Conservation (phyloP, 768 basidiomycete genomes). For the Mycena leptocephala region DNA sequence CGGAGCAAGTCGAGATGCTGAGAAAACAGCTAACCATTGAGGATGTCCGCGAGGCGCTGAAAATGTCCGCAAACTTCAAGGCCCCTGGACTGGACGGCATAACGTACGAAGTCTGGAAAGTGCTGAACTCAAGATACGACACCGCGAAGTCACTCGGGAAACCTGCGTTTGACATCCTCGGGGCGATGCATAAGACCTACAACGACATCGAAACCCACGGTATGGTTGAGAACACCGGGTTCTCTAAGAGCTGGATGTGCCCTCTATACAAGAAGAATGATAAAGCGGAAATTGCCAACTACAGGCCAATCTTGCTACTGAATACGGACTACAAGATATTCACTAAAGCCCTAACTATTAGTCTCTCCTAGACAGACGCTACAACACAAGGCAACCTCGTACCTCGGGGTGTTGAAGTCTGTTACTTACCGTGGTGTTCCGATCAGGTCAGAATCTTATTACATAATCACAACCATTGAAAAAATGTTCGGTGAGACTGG, state of each 20-base stretch:
- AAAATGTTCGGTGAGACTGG: too few relatives aligned
- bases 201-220: slow-evolving; percentile 33
- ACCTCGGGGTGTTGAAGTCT: too few relatives aligned
- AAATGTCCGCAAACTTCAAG: slow-evolving; percentile 1
- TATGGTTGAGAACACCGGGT: not conserved
- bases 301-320: slow-evolving; percentile 40
- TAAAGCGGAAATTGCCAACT: slow-evolving; percentile 37
- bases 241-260: slow-evolving; percentile 42
- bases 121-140: not conserved
- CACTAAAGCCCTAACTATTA: slow-evolving; percentile 35
- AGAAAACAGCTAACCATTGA: not conserved
- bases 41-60: slow-evolving; percentile 21
- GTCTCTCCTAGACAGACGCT: too few relatives aligned
- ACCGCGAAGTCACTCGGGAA: not conserved
- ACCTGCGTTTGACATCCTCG: slow-evolving; percentile 22
- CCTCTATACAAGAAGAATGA: slow-evolving; percentile 52
- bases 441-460: too few relatives aligned
- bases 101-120: slow-evolving; percentile 40
- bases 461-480: too few relatives aligned
- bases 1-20: not conserved
- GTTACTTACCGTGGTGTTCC: too few relatives aligned
- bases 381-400: too few relatives aligned
- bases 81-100: slow-evolving; percentile 35
- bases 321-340: slow-evolving; percentile 38
- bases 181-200: not conserved